Conservation (phyloP, 257 asterid species). For the Solanum sejunctum region DNA sequence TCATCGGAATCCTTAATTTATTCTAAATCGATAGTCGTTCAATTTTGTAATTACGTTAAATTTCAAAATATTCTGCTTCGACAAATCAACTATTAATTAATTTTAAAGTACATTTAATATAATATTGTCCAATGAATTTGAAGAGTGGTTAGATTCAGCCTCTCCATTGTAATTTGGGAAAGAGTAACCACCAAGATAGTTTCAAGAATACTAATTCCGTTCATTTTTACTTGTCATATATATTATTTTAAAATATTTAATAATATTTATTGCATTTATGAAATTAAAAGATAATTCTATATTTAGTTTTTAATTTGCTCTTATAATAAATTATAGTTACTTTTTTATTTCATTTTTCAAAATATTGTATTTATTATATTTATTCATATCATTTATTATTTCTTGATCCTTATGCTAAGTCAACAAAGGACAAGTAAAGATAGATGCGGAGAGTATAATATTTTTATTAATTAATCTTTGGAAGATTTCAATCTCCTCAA, state of each 20-base stretch:
- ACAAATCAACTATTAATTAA: background rate
- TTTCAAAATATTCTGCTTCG: background rate
- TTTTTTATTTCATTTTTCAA: no score
- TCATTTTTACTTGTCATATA: no score
- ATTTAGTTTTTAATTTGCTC: no score
- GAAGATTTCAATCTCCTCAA: background rate
- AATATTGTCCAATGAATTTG: background rate
- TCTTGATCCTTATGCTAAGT: no score
- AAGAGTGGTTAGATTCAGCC: background rate
- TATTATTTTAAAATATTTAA: no score
- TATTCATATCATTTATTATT: no score
- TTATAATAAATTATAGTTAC: no score
- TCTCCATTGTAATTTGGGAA: background rate
- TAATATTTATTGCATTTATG: no score
- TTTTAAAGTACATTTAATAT: background rate
- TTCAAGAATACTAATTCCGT: background rate
- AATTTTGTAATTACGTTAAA: background rate
- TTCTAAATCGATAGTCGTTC: background rate
- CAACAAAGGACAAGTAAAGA: no score
- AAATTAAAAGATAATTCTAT: no score
- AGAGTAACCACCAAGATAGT: background rate
- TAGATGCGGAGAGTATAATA: no score
- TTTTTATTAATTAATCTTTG: background rate
- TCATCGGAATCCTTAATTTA: background rate
- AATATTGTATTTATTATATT: no score